phyloP scores from a whole-genome alignment of 257 asterid genomes.

The Petunia axillaris region DNA sequence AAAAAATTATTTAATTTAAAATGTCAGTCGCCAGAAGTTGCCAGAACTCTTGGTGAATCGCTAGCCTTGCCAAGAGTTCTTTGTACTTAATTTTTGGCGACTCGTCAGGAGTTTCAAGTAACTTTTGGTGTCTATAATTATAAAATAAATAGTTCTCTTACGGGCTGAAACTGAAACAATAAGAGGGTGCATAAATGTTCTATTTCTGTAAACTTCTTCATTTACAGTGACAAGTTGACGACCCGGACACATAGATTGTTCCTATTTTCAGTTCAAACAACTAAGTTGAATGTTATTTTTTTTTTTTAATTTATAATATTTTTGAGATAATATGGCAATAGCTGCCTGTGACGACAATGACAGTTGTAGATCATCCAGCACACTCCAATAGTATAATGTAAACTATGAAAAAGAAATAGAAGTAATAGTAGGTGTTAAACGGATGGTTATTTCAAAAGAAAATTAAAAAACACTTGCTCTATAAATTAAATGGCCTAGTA shows the following conservation, averaged over 20 bases:
- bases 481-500: neutral
- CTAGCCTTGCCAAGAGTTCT: too few species aligned
- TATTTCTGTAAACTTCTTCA: too few species aligned
- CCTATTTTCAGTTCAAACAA: neutral
- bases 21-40: too few species aligned
- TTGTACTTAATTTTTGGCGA: too few species aligned
- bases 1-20: too few species aligned
- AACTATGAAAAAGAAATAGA: neutral
- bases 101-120: too few species aligned
- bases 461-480: neutral
- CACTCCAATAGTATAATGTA: neutral
- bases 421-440: neutral
- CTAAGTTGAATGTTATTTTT: neutral
- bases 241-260: neutral
- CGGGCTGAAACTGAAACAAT: too few species aligned
- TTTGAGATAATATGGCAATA: neutral
- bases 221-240: neutral
- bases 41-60: too few species aligned
- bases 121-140: too few species aligned
- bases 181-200: too few species aligned
- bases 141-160: too few species aligned
- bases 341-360: neutral
- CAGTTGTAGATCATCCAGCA: neutral
- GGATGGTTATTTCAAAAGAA: neutral
- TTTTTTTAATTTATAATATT: neutral